Percentiles rank a stretch among this genome's conserved stretches.
These are phyloP conservation scores for Xylaria curta DNA, from an alignment of 495 filamentous ascomycete species.

Conservation along the genomic window DNA sequence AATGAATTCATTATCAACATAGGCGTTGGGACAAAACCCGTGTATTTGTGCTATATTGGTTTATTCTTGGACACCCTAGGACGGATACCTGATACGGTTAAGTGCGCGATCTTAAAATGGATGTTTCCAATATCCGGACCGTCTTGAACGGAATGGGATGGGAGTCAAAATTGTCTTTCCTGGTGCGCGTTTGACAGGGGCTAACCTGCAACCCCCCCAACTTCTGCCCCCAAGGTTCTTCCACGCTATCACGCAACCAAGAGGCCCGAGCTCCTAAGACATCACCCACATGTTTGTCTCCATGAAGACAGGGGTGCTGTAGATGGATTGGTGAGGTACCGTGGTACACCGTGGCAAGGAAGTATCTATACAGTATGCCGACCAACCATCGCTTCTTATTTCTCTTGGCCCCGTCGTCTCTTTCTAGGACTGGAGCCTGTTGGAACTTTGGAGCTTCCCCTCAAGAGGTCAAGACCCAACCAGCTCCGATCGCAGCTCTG, in stretches of 20 bases:
- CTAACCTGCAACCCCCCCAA: constrained; percentile 3
- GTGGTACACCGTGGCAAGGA: neutral
- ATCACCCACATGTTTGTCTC: neutral
- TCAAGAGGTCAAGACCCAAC: constrained; percentile 11
- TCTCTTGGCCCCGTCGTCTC: constrained; percentile 12
- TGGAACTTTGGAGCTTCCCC: constrained; percentile 19
- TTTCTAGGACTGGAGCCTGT: constrained; percentile 4
- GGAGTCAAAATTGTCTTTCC: constrained; percentile 5
- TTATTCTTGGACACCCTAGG: neutral
- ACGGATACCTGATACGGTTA: neutral
- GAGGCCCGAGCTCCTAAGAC: constrained; percentile 11
- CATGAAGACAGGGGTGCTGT: constrained; percentile 15
- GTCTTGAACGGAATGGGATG: neutral
- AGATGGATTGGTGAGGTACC: neutral
- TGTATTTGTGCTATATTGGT: neutral
- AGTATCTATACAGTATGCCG: neutral
- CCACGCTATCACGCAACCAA: neutral
- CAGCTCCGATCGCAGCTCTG: constrained; percentile 16
- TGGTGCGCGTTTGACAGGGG: constrained; percentile 7
- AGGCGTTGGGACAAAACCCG: neutral
- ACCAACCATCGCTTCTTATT: neutral
- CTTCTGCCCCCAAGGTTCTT: constrained; percentile 3
- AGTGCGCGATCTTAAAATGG: neutral
- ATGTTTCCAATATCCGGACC: constrained; percentile 1
- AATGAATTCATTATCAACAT: neutral